These are phyloP conservation scores for Cladosporium sp. DNA, from an alignment of 2,329 filamentous ascomycete genomes.

Conservation along the genomic window DNA sequence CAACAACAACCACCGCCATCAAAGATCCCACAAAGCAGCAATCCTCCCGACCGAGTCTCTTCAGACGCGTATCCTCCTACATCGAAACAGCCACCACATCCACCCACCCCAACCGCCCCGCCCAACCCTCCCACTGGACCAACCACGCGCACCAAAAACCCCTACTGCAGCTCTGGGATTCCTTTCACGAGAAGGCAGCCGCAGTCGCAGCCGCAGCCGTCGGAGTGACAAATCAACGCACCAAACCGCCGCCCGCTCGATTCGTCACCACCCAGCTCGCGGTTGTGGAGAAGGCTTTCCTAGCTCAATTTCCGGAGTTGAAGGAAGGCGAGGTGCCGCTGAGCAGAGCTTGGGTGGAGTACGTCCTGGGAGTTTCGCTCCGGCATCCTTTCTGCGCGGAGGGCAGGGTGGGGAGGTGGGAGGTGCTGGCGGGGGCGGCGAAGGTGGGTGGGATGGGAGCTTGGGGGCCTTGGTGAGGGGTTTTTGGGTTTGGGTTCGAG, in stretches of 20 bases:
- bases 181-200: constrained; percentile 18
- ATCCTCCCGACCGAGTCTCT: neutral
- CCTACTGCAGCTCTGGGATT: constrained; percentile 25
- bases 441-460: constrained; percentile 18
- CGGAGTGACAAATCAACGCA: too few relatives aligned
- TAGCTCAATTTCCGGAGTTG: constrained; percentile 23
- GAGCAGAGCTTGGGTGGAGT: constrained; percentile 24
- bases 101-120: constrained; percentile 20
- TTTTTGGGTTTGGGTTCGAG: too few relatives aligned
- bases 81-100: constrained; percentile 11
- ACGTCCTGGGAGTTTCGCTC: constrained; percentile 22
- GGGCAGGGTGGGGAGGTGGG: constrained; percentile 25
- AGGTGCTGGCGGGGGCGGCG: constrained; percentile 22
- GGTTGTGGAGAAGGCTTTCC: constrained; percentile 20
- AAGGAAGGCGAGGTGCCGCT: constrained; percentile 19
- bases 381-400: constrained; percentile 23
- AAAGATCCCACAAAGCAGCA: neutral
- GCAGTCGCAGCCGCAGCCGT: too few relatives aligned
- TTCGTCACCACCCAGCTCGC: constrained; percentile 17
- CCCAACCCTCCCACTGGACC: constrained; percentile 23
- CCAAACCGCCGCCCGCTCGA: constrained; percentile 15
- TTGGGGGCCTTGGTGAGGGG: constrained; percentile 30
- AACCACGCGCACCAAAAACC: constrained; percentile 20
- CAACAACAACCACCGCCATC: neutral
- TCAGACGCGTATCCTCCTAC: neutral